Base-by-base conservation (phyloP, 2,329 filamentous ascomycete species). In the Monosporascus sp. region DNA sequence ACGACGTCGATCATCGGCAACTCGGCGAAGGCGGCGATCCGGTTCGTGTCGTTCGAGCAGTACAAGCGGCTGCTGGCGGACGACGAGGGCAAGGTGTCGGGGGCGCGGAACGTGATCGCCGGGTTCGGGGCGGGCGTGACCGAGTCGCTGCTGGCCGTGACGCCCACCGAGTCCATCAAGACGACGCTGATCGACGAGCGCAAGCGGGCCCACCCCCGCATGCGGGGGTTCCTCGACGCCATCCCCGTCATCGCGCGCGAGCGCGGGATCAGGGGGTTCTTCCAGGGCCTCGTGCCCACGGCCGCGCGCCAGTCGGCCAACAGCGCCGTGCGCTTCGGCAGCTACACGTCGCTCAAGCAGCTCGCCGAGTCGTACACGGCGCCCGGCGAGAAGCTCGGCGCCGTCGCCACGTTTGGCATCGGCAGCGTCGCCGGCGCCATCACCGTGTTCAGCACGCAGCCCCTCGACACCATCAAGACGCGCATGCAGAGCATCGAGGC, bases 151-250 rank as follows among this genome's bases (percentile, higher is more conserved):
- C 75, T 99, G 3, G 94, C 94, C 11, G 94, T 99, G 37, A 99
- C 94, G 37, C 94, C 94, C 0, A 97, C 95, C 55, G 94, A 99
- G 75, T 95, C 90, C 65, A 97, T 99, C 74, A 99, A 99, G 79
- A 99, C 94, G 49, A 95, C 95, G 62, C 77, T 99, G 81, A 97
- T 99, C 68, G 94, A 99, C 68, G 94, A 99, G 72, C 88, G 89
- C 63, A 99, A 99, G 76, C 80, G 82, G 4, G 78, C 84, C 28
- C 89, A 90, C 38, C 94, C 94, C 37, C 86, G 93, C 17, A 87
- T 99, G 84, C 84, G 86, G 56, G 94, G 94, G 26, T 97, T 99
- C 74, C 76, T 97, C 18, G 89, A 97, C 70, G 94, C 93, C 49
- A 88, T 91, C 15, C 85, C 84, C 51, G 81, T 97, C 55, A 97